A percentile compares a stretch with the other conserved stretches of the same genome.
phyloP scores from a whole-genome alignment of 768 basidiomycete genomes.

The Rossbeevera mucosa region DNA sequence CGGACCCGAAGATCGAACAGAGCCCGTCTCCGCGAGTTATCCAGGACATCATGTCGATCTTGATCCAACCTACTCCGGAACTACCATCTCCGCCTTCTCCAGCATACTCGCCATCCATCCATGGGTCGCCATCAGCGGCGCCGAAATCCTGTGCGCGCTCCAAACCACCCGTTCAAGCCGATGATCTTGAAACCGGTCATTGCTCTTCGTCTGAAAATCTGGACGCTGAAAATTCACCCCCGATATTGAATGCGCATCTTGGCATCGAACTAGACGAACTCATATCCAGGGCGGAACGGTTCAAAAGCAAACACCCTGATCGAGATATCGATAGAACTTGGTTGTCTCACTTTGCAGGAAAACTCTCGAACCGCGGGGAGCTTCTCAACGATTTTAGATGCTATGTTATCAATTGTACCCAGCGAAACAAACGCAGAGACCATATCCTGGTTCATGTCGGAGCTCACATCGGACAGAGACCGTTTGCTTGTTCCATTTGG shows the following conservation, averaged over 20 bases:
- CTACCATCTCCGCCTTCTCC: constrained; percentile 6
- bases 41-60: constrained; percentile 30
- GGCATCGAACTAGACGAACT: constrained; percentile 56
- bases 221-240: constrained; percentile 30
- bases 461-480: constrained; percentile 65
- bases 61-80: constrained; percentile 17
- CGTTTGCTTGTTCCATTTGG: constrained; percentile 63
- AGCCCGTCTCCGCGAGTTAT: constrained; percentile 28
- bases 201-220: not conserved
- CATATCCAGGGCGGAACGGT: constrained; percentile 50
- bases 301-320: constrained; percentile 49
- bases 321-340: constrained; percentile 60
- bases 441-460: constrained; percentile 74
- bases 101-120: not conserved
- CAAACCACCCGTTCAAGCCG: not conserved
- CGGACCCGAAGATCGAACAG: constrained; percentile 3
- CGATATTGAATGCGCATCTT: constrained; percentile 59
- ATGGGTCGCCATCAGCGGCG: not conserved
- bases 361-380: constrained; percentile 54
- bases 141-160: not conserved
- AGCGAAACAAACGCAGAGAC: constrained; percentile 67
- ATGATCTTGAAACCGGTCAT: not conserved
- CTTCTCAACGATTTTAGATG: constrained; percentile 60
- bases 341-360: constrained; percentile 65
- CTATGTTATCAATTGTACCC: constrained; percentile 61